Percentiles rank a stretch among this genome's conserved stretches.
Evolutionary conservation across 2,329 filamentous ascomycete species (phyloP).

Genomic region (Curvularia verruculosa): DNA sequence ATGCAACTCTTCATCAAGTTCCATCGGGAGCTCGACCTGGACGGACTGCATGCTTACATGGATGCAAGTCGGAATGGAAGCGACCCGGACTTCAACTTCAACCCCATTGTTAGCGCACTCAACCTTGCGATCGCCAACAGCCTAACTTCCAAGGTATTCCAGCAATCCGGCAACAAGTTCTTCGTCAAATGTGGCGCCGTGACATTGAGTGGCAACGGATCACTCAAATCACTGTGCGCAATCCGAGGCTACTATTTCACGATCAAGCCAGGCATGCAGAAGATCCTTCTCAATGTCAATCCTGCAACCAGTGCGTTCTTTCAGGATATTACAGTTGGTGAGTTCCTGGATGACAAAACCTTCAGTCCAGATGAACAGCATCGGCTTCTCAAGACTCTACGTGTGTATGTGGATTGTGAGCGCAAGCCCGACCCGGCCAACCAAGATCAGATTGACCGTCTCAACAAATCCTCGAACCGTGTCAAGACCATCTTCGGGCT

Average conservation of each 20-base stretch:
- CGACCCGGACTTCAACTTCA: not conserved
- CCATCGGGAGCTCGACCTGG: not conserved
- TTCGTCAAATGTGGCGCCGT: constrained; percentile 8
- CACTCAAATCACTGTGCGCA: constrained; percentile 10
- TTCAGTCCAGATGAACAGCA: not conserved
- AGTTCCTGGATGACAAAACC: constrained; percentile 5
- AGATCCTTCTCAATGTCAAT: constrained; percentile 18
- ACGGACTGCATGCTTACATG: not conserved
- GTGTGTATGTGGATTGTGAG: constrained; percentile 1
- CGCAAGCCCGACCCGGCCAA: not conserved
- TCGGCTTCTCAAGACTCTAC: constrained; percentile 2
- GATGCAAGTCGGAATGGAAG: not conserved
- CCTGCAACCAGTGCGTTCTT: constrained; percentile 20
- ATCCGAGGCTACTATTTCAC: constrained; percentile 24
- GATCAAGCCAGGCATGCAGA: constrained; percentile 14
- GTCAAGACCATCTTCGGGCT: not conserved
- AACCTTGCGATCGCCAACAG: constrained; percentile 14
- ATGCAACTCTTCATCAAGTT: not conserved
- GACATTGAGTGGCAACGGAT: not conserved
- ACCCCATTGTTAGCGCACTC: not conserved
- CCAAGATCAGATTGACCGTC: not conserved
- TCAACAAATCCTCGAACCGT: not conserved
- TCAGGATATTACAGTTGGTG: constrained; percentile 16
- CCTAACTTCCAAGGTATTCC: not conserved
- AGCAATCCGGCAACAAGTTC: constrained; percentile 15